Evolutionary conservation across 108 stramenopile genomes (phyloP).

Genomic region (Conticribra weissflogii): DNA sequence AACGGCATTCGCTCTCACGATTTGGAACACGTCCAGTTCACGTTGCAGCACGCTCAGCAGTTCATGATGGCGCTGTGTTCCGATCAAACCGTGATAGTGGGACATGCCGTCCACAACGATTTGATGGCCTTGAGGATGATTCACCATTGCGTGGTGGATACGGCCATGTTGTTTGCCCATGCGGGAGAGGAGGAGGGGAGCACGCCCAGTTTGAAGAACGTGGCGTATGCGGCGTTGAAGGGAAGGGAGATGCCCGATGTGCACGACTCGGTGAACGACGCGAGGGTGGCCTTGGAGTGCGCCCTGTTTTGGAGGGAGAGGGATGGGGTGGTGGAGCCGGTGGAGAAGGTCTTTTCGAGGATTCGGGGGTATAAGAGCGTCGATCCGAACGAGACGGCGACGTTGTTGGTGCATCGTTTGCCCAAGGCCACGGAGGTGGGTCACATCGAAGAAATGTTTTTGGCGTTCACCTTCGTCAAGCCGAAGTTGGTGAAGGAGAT

Average conservation of each 20-base stretch:
- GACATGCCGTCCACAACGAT: slow-evolving; percentile 95
- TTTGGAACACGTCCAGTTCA: slow-evolving; percentile 86
- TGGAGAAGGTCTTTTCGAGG: slow-evolving; percentile 53
- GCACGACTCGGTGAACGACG: slow-evolving; percentile 91
- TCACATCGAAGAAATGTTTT: slow-evolving; percentile 74
- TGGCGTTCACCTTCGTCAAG: slow-evolving; percentile 63
- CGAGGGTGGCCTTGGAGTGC: slow-evolving; percentile 69
- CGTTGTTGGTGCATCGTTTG: slow-evolving; percentile 83
- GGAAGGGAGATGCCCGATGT: slow-evolving; percentile 75
- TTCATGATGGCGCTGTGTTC: slow-evolving; percentile 93
- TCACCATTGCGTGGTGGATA: slow-evolving; percentile 85
- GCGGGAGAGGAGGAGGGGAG: slow-evolving; percentile 66
- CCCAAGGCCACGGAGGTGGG: slow-evolving; percentile 52
- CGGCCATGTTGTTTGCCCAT: slow-evolving; percentile 74
- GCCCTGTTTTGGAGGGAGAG: slow-evolving; percentile 48
- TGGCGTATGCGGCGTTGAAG: slow-evolving; percentile 62
- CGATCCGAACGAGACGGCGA: slow-evolving; percentile 34
- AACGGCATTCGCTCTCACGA: slow-evolving; percentile 89
- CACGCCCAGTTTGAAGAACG: slow-evolving; percentile 75
- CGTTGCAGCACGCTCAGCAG: slow-evolving; percentile 92
- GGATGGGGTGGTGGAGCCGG: slow-evolving; percentile 61
- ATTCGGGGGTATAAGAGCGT: slow-evolving; percentile 19
- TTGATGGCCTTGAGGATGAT: slow-evolving; percentile 85
- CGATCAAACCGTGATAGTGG: slow-evolving; percentile 91
- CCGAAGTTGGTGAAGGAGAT: slow-evolving; percentile 69